phyloP scores from a whole-genome alignment of 306 rosid species.

The Inga laurina region DNA sequence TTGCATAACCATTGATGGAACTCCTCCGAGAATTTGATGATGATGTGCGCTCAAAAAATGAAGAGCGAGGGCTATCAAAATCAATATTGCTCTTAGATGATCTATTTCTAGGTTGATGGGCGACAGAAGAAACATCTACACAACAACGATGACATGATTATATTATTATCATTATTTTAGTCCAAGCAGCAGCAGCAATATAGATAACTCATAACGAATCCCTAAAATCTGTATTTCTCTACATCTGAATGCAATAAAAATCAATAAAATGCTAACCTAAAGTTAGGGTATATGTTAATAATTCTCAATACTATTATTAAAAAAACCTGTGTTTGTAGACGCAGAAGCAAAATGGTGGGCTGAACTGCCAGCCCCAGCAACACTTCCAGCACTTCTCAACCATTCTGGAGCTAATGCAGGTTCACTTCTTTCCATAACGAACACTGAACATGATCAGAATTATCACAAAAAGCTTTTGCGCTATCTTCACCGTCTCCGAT shows the following conservation, averaged over 20 bases:
- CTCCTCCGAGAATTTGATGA: slow-evolving; percentile 80
- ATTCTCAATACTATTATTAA: neutral
- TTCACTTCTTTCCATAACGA: slow-evolving; percentile 99
- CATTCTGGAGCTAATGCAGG: slow-evolving; percentile 99
- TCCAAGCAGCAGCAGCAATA: neutral
- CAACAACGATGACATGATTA: slow-evolving; percentile 22
- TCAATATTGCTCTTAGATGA: slow-evolving; percentile 62
- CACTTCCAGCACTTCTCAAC: slow-evolving; percentile 92
- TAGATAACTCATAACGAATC: slow-evolving; percentile 13
- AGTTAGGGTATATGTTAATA: neutral
- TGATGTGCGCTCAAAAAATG: slow-evolving; percentile 78
- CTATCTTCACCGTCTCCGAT: slow-evolving; percentile 58
- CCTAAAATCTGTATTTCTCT: neutral
- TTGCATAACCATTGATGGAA: slow-evolving; percentile 82
- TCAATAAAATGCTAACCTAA: neutral
- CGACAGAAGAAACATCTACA: slow-evolving; percentile 62
- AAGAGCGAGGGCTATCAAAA: slow-evolving; percentile 75
- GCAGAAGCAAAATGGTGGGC: slow-evolving; percentile 77
- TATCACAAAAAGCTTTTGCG: slow-evolving; percentile 36
- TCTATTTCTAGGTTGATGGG: slow-evolving; percentile 66
- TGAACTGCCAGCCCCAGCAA: slow-evolving; percentile 84
- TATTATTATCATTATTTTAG: neutral
- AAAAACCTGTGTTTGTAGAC: slow-evolving; percentile 73
- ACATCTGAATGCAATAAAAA: neutral
- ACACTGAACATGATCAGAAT: slow-evolving; percentile 83